These are phyloP conservation scores for Pistacia atlantica DNA, from an alignment of 345 rosid species.

Conservation along the genomic window DNA sequence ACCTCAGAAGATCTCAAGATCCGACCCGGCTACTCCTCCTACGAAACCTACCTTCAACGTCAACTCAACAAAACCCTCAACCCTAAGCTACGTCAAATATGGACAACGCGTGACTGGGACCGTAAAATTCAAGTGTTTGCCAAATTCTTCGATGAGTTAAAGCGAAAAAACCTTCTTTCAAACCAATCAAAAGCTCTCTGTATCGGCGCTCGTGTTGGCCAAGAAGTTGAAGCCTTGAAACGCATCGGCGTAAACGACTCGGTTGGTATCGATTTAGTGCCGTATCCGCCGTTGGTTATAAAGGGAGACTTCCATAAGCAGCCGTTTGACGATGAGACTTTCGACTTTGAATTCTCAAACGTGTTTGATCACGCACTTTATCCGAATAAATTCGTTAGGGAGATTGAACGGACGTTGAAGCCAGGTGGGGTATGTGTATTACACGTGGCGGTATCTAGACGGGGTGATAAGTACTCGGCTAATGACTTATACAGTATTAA, in stretches of 20 bases:
- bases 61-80: slow-evolving; percentile 94
- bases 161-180: slow-evolving; percentile 36
- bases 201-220: slow-evolving; percentile 91
- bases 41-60: slow-evolving; percentile 84
- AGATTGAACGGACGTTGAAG: slow-evolving; percentile 84
- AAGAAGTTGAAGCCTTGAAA: slow-evolving; percentile 82
- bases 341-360: slow-evolving; percentile 90
- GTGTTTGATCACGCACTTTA: slow-evolving; percentile 91
- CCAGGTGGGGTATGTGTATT: slow-evolving; percentile 66
- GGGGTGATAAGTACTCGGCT: slow-evolving; percentile 85
- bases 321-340: slow-evolving; percentile 68
- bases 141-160: slow-evolving; percentile 50
- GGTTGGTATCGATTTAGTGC: slow-evolving; percentile 87
- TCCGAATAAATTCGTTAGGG: slow-evolving; percentile 70
- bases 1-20: slow-evolving; percentile 45
- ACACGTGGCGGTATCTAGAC: slow-evolving; percentile 67
- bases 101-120: slow-evolving; percentile 95
- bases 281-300: slow-evolving; percentile 73
- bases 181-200: slow-evolving; percentile 67
- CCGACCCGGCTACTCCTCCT: slow-evolving; percentile 74
- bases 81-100: slow-evolving; percentile 68
- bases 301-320: slow-evolving; percentile 81
- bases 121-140: slow-evolving; percentile 76
- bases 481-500: slow-evolving; percentile 70
- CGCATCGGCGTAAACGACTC: slow-evolving; percentile 68